These are phyloP conservation scores for Helichrysum umbraculigerum DNA, from an alignment of 129 eudicot species.

Conservation along the genomic window DNA sequence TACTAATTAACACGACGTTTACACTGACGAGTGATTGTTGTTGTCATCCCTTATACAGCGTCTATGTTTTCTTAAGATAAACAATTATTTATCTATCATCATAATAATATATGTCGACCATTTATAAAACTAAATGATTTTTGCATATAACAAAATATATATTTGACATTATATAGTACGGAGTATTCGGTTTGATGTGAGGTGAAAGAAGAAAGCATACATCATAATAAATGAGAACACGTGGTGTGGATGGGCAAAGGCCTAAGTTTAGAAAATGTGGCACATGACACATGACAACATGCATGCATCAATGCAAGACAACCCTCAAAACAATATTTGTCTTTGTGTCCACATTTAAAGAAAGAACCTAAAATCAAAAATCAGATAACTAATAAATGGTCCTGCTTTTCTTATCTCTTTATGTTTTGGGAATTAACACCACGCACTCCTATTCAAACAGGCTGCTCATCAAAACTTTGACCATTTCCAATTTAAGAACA, in stretches of 20 bases:
- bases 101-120: neutral
- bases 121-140: too few relatives aligned
- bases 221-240: conserved; percentile 40
- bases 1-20: too few relatives aligned
- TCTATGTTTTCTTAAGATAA: neutral
- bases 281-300: conserved; percentile 48
- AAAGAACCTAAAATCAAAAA: neutral
- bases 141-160: too few relatives aligned
- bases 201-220: conserved; percentile 30
- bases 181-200: too few relatives aligned
- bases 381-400: conserved; percentile 11
- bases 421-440: conserved; percentile 16
- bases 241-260: conserved; percentile 42
- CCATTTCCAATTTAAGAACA: conserved; percentile 4
- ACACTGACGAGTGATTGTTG: too few relatives aligned
- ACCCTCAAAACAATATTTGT: conserved; percentile 36
- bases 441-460: conserved; percentile 20
- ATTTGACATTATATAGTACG: too few relatives aligned
- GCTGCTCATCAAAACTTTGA: conserved; percentile 28
- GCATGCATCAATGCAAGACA: conserved; percentile 39
- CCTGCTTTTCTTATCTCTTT: conserved; percentile 14
- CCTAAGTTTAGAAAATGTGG: conserved; percentile 40
- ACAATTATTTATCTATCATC: neutral
- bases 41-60: too few relatives aligned
- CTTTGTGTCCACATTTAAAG: conserved; percentile 39